Conservation (phyloP, 169 alveolate genomes). For the Plasmodium cynomolgi region DNA sequence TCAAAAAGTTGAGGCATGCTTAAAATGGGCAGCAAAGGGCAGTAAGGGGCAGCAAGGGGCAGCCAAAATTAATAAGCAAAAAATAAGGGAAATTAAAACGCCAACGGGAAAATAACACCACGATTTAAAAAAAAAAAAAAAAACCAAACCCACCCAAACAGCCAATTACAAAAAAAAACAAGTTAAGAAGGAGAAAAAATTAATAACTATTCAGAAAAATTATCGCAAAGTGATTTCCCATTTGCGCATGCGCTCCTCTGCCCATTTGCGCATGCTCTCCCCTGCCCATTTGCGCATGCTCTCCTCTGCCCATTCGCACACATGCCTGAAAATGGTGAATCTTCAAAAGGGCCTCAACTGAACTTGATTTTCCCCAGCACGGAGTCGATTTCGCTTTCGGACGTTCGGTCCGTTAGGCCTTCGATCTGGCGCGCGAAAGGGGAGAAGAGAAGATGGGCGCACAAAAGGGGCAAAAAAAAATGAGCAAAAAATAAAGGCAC, state of each 20-base stretch:
- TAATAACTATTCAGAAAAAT: background rate
- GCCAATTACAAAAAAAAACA: slow-evolving; percentile 17
- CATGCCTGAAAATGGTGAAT: background rate
- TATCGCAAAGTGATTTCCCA: background rate
- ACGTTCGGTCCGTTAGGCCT: slow-evolving; percentile 37
- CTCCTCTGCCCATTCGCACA: background rate
- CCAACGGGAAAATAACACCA: background rate
- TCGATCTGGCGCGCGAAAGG: slow-evolving; percentile 26
- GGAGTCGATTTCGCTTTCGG: slow-evolving; percentile 65
- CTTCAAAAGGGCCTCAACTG: slow-evolving; percentile 15
- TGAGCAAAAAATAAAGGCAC: background rate
- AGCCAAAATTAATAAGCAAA: background rate
- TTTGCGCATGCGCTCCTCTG: background rate
- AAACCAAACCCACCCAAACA: background rate
- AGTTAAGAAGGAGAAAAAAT: background rate
- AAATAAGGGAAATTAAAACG: background rate
- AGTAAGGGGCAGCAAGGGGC: background rate
- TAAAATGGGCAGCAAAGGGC: background rate
- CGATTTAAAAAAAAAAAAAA: slow-evolving; percentile 10
- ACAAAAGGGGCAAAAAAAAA: background rate
- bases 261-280: background rate
- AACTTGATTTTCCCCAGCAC: slow-evolving; percentile 73
- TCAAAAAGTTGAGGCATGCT: background rate
- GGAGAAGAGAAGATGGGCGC: background rate
- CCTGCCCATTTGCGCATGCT: background rate